Base-by-base conservation (phyloP, 331 rosid genomes). In the Pyracantha coccinea region DNA sequence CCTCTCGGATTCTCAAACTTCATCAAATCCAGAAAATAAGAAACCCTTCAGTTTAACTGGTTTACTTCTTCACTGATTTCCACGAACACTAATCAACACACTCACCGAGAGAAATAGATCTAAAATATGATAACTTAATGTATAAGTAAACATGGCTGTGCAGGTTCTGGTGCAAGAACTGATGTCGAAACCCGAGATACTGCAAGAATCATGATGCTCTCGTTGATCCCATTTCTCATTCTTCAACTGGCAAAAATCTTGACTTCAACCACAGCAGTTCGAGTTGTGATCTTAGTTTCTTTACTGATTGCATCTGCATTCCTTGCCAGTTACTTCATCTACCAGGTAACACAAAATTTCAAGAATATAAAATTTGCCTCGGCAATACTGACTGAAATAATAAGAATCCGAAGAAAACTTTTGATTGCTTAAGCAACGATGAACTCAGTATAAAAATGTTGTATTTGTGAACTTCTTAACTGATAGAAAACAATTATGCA, bases 191-290 rank as follows among this genome's bases (percentile, higher is more conserved):
- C 86, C 14, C 25, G 21, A 33, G 17, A 16, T 15, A 79, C 74
- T 54, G 81, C 84, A 28, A 76, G 84, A 72, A 53, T 83, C 45
- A 76, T 83, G 84, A 6, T 76, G 24, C 60, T 72, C 24, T 79
- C 87, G 6, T 16, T 79, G 53, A 72, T 79, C 71, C 87, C 87
- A 10, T 83, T 76, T 76, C 76, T 79, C 47, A 45, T 83, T 55
- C 84, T 83, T 41, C 81, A 72, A 57, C 45, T 79, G 29, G 81
- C 84, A 1, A 79, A 68, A 72, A 13, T 83, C 28, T 14, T 79
- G 33, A 25, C 33, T 25, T 76, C 84, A 31, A 16, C 66, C 11
- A 66, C 70, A 9, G 79, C 60, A 44, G 61, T 57, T 32, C 82
- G 55, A 31, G 44, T 80, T 3, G 74, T 84, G 33, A 62, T 74